These are phyloP conservation scores for Fusarium sp. DNA, from an alignment of 2,329 filamentous ascomycete genomes.

Conservation along the genomic window DNA sequence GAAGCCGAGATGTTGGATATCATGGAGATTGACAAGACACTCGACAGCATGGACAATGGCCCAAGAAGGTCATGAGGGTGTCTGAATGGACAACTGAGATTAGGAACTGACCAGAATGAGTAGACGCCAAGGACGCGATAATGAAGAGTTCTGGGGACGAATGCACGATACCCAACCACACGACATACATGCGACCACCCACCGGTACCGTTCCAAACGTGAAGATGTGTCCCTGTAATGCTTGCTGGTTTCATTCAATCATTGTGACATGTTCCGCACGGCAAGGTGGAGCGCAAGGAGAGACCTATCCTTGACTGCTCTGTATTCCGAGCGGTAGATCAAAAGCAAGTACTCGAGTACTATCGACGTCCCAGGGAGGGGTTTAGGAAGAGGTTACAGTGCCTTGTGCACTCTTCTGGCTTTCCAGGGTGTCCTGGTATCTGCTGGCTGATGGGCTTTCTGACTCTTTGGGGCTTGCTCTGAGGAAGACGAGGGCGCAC, in stretches of 20 bases:
- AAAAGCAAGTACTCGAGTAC: constrained; percentile 45
- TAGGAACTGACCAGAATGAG: constrained; percentile 37
- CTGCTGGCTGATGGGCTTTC: constrained; percentile 39
- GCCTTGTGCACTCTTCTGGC: constrained; percentile 52
- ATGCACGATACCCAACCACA: constrained; percentile 53
- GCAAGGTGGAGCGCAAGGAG: constrained; percentile 80
- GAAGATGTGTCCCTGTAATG: constrained; percentile 9
- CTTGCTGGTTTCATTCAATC: background rate
- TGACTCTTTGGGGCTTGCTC: constrained; percentile 11
- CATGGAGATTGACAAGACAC: constrained; percentile 69
- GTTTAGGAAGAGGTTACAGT: constrained; percentile 35
- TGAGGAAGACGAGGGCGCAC: constrained; percentile 7
- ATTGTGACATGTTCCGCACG: constrained; percentile 63
- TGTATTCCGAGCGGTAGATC: constrained; percentile 80
- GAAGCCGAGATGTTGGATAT: constrained; percentile 71
- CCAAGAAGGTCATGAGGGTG: constrained; percentile 56
- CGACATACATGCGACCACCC: constrained; percentile 24
- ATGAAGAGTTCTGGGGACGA: constrained; percentile 33
- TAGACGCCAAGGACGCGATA: constrained; percentile 33
- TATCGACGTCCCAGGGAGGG: constrained; percentile 45
- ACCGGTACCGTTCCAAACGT: constrained; percentile 2
- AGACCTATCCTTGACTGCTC: constrained; percentile 77
- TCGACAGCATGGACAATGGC: constrained; percentile 63
- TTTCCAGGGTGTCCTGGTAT: constrained; percentile 53
- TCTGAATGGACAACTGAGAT: constrained; percentile 50